These are phyloP conservation scores for Pezicula radicicola DNA, from an alignment of 2,329 filamentous ascomycete genomes.

Conservation along the genomic window DNA sequence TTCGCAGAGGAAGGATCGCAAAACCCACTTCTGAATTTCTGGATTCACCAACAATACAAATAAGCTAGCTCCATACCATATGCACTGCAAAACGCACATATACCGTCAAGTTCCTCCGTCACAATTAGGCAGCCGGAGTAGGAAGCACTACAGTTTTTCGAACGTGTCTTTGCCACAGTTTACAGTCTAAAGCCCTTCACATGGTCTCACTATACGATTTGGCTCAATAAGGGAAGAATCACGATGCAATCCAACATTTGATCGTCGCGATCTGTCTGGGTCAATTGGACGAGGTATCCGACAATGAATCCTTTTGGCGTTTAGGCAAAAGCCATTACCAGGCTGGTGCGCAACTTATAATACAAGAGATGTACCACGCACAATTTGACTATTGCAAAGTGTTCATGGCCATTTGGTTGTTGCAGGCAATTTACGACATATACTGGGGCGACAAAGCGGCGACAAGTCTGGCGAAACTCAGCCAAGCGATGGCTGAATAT, in stretches of 20 bases:
- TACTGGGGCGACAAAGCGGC: neutral
- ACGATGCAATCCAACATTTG: neutral
- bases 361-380: neutral
- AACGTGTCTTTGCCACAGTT: neutral
- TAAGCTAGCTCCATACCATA: neutral
- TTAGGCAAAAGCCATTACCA: neutral
- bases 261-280: neutral
- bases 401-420: neutral
- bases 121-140: neutral
- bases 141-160: neutral
- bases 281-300: neutral
- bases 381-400: neutral
- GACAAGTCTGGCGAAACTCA: neutral
- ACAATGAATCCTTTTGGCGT: neutral
- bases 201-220: neutral
- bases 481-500: neutral
- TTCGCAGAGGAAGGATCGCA: neutral
- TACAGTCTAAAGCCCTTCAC: neutral
- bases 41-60: neutral
- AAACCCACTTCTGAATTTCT: neutral
- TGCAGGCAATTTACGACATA: neutral
- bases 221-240: neutral
- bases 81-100: neutral
- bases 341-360: neutral
- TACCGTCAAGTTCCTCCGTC: neutral